phyloP scores from a whole-genome alignment of 2,329 filamentous ascomycete genomes.

The Hymenoscyphus infarciens region DNA sequence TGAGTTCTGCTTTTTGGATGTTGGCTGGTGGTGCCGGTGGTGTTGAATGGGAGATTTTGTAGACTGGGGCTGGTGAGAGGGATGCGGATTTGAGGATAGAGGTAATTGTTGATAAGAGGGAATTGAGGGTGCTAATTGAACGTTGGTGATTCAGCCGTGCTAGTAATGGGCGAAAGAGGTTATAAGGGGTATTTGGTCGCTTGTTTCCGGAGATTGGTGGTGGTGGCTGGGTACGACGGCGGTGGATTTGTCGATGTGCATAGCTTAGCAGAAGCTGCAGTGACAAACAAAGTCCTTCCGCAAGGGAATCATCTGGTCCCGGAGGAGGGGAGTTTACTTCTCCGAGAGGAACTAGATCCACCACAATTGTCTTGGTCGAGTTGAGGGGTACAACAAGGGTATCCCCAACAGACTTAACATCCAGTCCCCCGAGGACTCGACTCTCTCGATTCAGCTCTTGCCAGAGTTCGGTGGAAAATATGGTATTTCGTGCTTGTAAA shows the following conservation, averaged over 20 bases:
- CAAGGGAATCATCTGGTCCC: slow-evolving; percentile 47
- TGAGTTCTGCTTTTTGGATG: slow-evolving; percentile 36
- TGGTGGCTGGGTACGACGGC: slow-evolving; percentile 63
- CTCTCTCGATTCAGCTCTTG: slow-evolving; percentile 84
- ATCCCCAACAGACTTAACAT: slow-evolving; percentile 61
- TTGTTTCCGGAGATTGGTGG: slow-evolving; percentile 48
- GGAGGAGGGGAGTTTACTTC: slow-evolving; percentile 39
- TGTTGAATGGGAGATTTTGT: slow-evolving; percentile 26
- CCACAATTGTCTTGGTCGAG: slow-evolving; percentile 53
- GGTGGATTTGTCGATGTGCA: slow-evolving; percentile 72
- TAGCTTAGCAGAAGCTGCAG: slow-evolving; percentile 75
- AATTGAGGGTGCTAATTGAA: slow-evolving; percentile 22
- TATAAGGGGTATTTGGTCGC: slow-evolving; percentile 47
- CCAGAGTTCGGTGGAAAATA: slow-evolving; percentile 84
- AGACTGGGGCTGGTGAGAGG: slow-evolving; percentile 26
- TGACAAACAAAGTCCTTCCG: slow-evolving; percentile 62
- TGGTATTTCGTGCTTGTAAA: slow-evolving; percentile 70
- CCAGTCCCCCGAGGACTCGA: slow-evolving; percentile 65
- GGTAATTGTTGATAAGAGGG: slow-evolving; percentile 25
- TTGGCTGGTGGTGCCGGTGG: slow-evolving; percentile 23
- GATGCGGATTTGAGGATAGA: slow-evolving; percentile 25
- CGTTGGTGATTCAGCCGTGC: slow-evolving; percentile 32
- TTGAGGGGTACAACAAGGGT: slow-evolving; percentile 54
- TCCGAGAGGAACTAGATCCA: slow-evolving; percentile 66
- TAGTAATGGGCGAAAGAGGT: slow-evolving; percentile 55